Percentiles rank a stretch among this genome's conserved stretches.
These are phyloP conservation scores for Dioscorea zingiberensis DNA, from an alignment of 106 monocot genomes.

Conservation along the genomic window DNA sequence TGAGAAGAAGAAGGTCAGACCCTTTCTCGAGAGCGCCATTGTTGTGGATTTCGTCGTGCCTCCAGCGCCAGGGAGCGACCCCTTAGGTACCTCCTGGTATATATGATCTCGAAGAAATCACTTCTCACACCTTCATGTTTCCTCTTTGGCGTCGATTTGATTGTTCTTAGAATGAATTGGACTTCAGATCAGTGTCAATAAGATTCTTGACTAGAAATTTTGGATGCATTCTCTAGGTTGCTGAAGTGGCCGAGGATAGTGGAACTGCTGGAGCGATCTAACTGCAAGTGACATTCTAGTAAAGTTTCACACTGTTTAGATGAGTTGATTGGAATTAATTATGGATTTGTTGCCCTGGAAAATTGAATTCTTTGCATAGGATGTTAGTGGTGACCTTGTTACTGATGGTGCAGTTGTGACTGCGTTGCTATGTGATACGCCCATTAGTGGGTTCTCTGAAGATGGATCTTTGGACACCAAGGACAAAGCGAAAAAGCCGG, in stretches of 20 bases:
- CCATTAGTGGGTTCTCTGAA: slow-evolving; percentile 78
- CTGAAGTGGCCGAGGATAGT: slow-evolving; percentile 69
- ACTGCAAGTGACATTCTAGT: slow-evolving; percentile 88
- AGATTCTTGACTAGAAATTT: too few species aligned
- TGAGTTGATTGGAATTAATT: too few species aligned
- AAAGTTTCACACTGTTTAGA: not conserved
- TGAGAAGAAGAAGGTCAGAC: slow-evolving; percentile 64
- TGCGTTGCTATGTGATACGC: slow-evolving; percentile 68
- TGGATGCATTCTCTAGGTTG: slow-evolving; percentile 47
- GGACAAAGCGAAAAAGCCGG: slow-evolving; percentile 85
- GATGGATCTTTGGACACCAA: slow-evolving; percentile 66
- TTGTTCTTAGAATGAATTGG: too few species aligned
- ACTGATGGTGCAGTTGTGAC: slow-evolving; percentile 93
- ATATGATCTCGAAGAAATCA: too few species aligned
- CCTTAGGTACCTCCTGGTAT: too few species aligned
- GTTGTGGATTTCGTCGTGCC: slow-evolving; percentile 62
- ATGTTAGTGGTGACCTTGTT: slow-evolving; percentile 90
- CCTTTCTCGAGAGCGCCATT: slow-evolving; percentile 55
- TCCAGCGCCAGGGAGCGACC: not conserved
- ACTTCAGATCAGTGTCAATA: too few species aligned
- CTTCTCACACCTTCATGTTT: too few species aligned
- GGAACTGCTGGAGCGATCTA: slow-evolving; percentile 87
- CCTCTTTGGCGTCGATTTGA: too few species aligned
- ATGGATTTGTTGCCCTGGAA: too few species aligned
- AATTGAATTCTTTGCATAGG: slow-evolving; percentile 28